These are phyloP conservation scores for Puccinia coronata DNA, from an alignment of 1,284 basidiomycete genomes.

Conservation along the genomic window DNA sequence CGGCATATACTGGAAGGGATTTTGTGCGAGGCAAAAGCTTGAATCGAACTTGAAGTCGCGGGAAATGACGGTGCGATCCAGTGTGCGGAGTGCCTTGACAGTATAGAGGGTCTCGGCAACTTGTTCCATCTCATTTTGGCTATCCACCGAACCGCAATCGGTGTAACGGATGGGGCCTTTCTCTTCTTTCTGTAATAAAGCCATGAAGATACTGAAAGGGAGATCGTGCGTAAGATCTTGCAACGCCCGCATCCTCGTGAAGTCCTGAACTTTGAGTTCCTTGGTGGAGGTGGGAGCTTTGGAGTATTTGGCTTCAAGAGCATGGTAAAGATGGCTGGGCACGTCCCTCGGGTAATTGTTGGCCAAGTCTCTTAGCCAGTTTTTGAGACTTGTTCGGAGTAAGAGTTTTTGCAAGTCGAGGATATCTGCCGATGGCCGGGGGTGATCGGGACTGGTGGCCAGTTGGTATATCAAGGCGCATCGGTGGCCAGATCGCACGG, in stretches of 20 bases:
- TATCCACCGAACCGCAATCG: neutral
- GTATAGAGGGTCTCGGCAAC: neutral
- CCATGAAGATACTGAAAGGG: neutral
- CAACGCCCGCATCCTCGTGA: neutral
- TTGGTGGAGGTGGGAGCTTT: neutral
- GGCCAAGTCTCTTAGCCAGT: neutral
- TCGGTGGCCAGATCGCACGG: slow-evolving; percentile 61
- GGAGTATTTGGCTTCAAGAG: neutral
- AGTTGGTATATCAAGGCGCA: slow-evolving; percentile 64
- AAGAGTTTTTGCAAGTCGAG: neutral
- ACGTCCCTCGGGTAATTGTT: neutral
- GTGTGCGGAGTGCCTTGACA: neutral
- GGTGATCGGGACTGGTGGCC: neutral
- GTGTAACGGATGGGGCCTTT: neutral
- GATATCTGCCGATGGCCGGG: neutral
- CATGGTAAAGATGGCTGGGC: neutral
- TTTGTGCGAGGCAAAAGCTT: neutral
- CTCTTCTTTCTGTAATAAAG: neutral
- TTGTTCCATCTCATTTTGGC: neutral
- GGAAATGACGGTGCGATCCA: neutral
- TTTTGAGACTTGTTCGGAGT: neutral
- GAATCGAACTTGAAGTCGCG: neutral
- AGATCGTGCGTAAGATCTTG: neutral
- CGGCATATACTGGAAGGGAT: neutral
- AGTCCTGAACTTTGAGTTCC: neutral